phyloP scores from a whole-genome alignment of 169 alveolate genomes.

The Theileria parva region DNA sequence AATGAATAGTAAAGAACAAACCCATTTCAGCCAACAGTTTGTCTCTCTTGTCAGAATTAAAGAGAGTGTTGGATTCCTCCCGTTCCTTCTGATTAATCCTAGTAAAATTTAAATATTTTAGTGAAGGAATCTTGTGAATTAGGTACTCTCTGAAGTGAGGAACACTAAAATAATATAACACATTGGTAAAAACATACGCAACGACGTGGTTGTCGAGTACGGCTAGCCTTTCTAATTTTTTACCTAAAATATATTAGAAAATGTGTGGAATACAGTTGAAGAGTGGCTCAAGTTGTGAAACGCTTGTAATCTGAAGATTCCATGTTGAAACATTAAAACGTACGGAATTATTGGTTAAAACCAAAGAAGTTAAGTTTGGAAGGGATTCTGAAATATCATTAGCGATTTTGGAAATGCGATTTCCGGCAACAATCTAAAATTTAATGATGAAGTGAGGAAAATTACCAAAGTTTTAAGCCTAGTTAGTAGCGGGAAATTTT shows the following conservation, averaged over 20 bases:
- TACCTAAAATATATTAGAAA: constrained; percentile 37
- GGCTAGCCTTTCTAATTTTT: constrained; percentile 62
- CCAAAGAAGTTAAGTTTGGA: constrained; percentile 83
- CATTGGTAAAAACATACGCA: constrained; percentile 20
- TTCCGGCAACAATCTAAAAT: constrained; percentile 72
- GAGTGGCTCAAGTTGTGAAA: constrained; percentile 70
- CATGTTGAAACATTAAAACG: background rate
- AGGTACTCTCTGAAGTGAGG: constrained; percentile 74
- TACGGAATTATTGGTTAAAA: constrained; percentile 86
- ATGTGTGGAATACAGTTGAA: constrained; percentile 45
- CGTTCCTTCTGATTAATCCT: constrained; percentile 75
- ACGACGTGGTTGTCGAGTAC: constrained; percentile 68
- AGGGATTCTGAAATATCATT: constrained; percentile 67
- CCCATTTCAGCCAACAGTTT: constrained; percentile 30
- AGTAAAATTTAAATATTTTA: constrained; percentile 74
- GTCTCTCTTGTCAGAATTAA: constrained; percentile 55
- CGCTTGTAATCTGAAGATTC: constrained; percentile 50
- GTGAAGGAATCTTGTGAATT: constrained; percentile 68
- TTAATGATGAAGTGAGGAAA: background rate
- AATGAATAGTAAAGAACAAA: background rate
- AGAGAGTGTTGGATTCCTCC: constrained; percentile 47
- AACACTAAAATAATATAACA: constrained; percentile 26
- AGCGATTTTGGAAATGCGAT: constrained; percentile 77
- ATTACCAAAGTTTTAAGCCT: constrained; percentile 81
- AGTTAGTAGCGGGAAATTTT: constrained; percentile 81